Base-by-base conservation (phyloP, 495 filamentous ascomycete species). In the Geoglossum glabrum region DNA sequence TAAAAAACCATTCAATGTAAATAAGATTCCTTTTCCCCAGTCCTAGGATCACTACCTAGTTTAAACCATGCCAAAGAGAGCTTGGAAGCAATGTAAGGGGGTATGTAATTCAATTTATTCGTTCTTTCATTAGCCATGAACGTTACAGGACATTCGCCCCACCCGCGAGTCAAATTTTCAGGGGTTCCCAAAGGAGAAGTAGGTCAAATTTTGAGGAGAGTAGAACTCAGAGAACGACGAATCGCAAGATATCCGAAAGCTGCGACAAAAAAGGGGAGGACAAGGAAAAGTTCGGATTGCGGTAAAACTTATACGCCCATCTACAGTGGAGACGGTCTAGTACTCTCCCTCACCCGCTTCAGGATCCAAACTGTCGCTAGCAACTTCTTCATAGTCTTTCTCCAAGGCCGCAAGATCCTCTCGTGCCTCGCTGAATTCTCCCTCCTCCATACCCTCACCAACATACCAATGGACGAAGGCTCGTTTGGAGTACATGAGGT, bases 401-500 rank as follows among this genome's bases (percentile, higher is more conserved):
- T 87, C 84, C 33, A 94, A 76, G 55, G 87, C 87, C 57, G 87
- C 87, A 57, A 94, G 74, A 67, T 94, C 87, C 75, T 94, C 87
- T 56, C 87, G 80, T 50, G 87, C 87, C 74, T 94, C 87, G 58
- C 80, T 83, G 73, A 94, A 94, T 72, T 94, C 87, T 62, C 87
- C 87, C 69, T 94, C 87, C 75, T 94, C 87, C 87, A 94, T 94
- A 72, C 87, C 87, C 72, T 94, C 87, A 64, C 87, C 87, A 49
- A 94, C 87, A 65, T 94, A 94, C 87, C 87, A 94, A 71, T 94
- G 87, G 17, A 94, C 87, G 66, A 94, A 94, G 45, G 87, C 87
- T 64, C 87, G 85, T 79, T 94, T 94, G 73, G 79, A 85, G 75
- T 95, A 93, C 88, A 95, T 95, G 62, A 95, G 85, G 64, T 95